Base-by-base conservation (phyloP, 305 asterid species). In the Fraxinus sp. region DNA sequence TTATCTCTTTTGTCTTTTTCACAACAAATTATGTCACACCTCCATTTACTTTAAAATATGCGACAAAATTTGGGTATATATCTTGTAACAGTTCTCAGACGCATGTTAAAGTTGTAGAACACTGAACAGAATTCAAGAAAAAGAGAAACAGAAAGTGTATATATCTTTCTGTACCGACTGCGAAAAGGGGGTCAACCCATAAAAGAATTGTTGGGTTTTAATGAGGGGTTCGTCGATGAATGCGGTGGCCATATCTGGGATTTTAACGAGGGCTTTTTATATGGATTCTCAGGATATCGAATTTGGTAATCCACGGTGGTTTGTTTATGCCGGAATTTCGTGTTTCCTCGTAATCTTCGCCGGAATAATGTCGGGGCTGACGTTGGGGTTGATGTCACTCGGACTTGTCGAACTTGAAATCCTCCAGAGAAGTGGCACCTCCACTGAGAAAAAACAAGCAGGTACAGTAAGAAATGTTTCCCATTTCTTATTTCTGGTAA, bases 351-450 rank as follows among this genome's bases (percentile, higher is more conserved):
- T 96, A 0, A 86, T 96, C 36, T 95, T 96, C 86, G 99, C 98
- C 81, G 99, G 99, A 13, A 92, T 96, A 73, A 96, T 95, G 98
- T 96, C 98, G 0, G 98, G 99, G 7, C 87, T 96, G 71, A 93
- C 99, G 13, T 79, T 96, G 90, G 99, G 99, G 0, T 83, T 96
- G 84, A 96, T 96, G 99, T 96, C 99, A 13, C 89, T 96, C 39
- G 97, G 98, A 11, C 93, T 88, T 36, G 99, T 96, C 22, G 99
- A 96, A 24, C 99, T 96, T 30, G 99, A 95, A 76, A 92, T 96
- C 57, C 97, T 96, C 79, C 96, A 92, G 89, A 87, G 92, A 3
- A 91, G 98, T 86, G 98, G 99, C 79, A 92, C 90, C 66, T 26
- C 86, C 80, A 87, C 85, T 41, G 95, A 96, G 82, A 92, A 92